Percentiles rank a stretch among this genome's conserved stretches.
These are phyloP conservation scores for Xenosphaeropsis pyriputrescens DNA, from an alignment of 2,329 filamentous ascomycete genomes.

Conservation along the genomic window DNA sequence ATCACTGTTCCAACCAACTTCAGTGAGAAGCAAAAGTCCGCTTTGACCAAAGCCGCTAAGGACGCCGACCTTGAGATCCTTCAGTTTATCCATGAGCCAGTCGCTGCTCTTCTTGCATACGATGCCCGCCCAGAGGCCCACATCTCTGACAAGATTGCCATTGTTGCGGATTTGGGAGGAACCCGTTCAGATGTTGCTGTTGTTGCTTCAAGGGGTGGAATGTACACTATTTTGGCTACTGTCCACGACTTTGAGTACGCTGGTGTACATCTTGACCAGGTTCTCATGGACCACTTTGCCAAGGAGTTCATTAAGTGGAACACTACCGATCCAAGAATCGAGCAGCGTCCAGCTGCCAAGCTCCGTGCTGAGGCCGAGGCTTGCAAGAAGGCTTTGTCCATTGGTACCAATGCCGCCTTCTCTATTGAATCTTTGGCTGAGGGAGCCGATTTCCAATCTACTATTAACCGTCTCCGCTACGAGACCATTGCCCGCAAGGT, in stretches of 20 bases:
- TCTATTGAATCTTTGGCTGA: conserved; percentile 83
- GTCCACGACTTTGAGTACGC: conserved; percentile 92
- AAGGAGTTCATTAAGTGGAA: conserved; percentile 99
- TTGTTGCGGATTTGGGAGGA: conserved; percentile 86
- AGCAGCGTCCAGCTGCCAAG: conserved; percentile 75
- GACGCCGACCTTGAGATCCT: conserved; percentile 77
- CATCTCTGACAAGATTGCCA: conserved; percentile 71
- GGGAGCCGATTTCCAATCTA: conserved; percentile 80
- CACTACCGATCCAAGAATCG: conserved; percentile 65
- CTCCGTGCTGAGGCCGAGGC: conserved; percentile 82
- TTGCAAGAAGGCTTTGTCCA: conserved; percentile 80
- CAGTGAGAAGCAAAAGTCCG: conserved; percentile 70
- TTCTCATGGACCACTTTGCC: conserved; percentile 88
- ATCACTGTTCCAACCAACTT: conserved; percentile 93
- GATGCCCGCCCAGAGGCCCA: conserved; percentile 68
- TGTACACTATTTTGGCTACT: conserved; percentile 90
- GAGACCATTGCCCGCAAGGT: conserved; percentile 79
- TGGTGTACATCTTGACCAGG: conserved; percentile 74
- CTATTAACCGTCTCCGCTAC: conserved; percentile 86
- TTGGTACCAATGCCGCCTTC: conserved; percentile 80
- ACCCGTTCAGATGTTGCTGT: conserved; percentile 87
- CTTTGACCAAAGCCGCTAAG: conserved; percentile 63
- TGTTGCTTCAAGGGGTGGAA: conserved; percentile 79
- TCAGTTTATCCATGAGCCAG: conserved; percentile 83
- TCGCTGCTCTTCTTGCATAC: conserved; percentile 80